Evolutionary conservation across 208 protist genomes (phyloP).

Genomic region (Phytomonas francai): DNA sequence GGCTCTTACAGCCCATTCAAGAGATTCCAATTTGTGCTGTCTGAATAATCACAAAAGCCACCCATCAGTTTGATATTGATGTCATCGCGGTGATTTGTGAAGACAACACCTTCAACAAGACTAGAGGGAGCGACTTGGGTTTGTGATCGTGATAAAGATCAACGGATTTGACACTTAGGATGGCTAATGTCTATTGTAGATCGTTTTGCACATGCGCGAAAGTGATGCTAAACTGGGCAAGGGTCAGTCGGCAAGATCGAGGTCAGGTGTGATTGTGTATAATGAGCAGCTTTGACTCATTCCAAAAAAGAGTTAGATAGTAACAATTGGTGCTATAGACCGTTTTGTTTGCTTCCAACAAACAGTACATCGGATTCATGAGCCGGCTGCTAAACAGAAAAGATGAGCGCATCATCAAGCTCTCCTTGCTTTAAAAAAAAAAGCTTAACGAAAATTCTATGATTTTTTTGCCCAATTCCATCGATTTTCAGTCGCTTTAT

Average conservation of each 20-base stretch:
- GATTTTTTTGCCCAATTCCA: conserved; percentile 7
- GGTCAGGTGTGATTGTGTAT: not conserved
- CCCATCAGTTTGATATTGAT: not conserved
- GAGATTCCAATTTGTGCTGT: not conserved
- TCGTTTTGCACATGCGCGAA: not conserved
- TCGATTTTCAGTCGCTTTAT: not conserved
- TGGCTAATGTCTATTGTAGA: not conserved
- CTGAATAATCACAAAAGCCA: not conserved
- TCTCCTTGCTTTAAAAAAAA: not conserved
- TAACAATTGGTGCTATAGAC: not conserved
- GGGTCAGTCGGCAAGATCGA: not conserved
- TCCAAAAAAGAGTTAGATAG: not conserved
- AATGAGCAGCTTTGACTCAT: not conserved
- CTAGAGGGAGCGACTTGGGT: not conserved
- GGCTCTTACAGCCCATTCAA: not conserved
- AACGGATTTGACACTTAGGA: not conserved
- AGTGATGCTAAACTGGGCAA: not conserved
- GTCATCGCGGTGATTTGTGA: not conserved
- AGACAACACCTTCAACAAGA: not conserved
- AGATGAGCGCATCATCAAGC: not conserved
- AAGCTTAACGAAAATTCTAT: conserved; percentile 1
- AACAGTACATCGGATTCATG: not conserved
- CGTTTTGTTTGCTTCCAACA: not conserved
- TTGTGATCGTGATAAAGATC: not conserved
- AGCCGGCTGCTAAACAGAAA: not conserved